A percentile compares a stretch with the other conserved stretches of the same genome.
phyloP scores from a whole-genome alignment of 495 filamentous ascomycete species.

The Pseudevernia furfuracea region DNA sequence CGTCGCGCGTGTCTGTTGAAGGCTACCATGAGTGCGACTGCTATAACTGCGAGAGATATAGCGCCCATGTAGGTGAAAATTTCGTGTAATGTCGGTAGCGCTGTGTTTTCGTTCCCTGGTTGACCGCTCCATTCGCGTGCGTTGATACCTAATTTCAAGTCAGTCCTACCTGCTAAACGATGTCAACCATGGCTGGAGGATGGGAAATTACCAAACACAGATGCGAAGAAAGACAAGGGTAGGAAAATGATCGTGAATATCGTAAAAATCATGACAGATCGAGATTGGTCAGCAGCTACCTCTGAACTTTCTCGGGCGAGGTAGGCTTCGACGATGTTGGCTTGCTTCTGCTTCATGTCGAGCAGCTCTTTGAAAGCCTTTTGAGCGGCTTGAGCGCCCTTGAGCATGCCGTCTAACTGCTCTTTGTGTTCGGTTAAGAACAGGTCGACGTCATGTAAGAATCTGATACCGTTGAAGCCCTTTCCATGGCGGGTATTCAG shows the following conservation, averaged over 20 bases:
- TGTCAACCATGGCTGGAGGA: not conserved
- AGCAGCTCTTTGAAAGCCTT: constrained; percentile 55
- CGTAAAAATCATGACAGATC: constrained; percentile 62
- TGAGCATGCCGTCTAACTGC: constrained; percentile 52
- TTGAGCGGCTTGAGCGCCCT: constrained; percentile 39
- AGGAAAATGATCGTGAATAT: constrained; percentile 62
- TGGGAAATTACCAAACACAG: constrained; percentile 44
- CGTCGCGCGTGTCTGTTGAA: constrained; percentile 38
- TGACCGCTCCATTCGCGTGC: constrained; percentile 53
- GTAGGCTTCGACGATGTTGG: constrained; percentile 59
- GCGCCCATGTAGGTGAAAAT: constrained; percentile 38
- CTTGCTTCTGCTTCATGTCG: constrained; percentile 62
- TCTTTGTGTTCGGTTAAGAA: constrained; percentile 50
- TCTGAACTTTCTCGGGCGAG: constrained; percentile 57
- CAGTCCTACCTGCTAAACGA: not conserved
- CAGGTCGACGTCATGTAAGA: constrained; percentile 45
- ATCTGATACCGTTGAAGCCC: constrained; percentile 32
- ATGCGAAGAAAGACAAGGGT: constrained; percentile 59
- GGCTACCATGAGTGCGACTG: constrained; percentile 37
- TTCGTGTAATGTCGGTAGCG: constrained; percentile 21
- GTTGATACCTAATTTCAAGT: constrained; percentile 38
- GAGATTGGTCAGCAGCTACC: constrained; percentile 54
- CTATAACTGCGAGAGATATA: constrained; percentile 36
- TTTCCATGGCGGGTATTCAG: constrained; percentile 30
- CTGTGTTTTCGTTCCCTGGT: constrained; percentile 24